A percentile compares a stretch with the other conserved stretches of the same genome.
These are phyloP conservation scores for Castanopsis chinensis DNA, from an alignment of 306 rosid species.

Conservation along the genomic window DNA sequence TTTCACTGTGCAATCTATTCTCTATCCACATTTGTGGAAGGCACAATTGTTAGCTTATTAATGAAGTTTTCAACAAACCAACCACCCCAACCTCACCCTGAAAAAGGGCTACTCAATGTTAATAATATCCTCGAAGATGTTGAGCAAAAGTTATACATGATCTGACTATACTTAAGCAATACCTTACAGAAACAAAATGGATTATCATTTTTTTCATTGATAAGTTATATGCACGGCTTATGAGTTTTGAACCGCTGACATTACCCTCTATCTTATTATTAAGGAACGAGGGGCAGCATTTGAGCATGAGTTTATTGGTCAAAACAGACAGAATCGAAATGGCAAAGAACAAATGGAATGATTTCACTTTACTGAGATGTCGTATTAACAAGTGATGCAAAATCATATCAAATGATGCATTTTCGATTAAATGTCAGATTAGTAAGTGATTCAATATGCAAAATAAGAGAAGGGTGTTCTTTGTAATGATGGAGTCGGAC, in stretches of 20 bases:
- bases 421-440: not conserved
- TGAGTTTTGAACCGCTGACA: no score
- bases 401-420: not conserved
- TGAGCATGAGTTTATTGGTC: not conserved
- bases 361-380: not conserved
- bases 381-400: not conserved
- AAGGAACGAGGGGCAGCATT: no score
- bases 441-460: not conserved
- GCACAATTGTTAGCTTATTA: not conserved
- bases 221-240: no score
- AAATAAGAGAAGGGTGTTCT: slow-evolving; percentile 47
- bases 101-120: not conserved
- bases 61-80: not conserved
- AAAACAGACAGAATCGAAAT: not conserved
- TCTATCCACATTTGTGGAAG: not conserved
- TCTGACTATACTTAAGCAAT: not conserved
- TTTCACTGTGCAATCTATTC: not conserved
- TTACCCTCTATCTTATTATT: no score
- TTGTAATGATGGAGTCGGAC: slow-evolving; percentile 52
- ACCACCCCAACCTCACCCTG: not conserved
- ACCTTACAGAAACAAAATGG: not conserved
- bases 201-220: no score
- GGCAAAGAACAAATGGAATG: not conserved
- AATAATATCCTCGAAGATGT: not conserved
- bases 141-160: not conserved